Base-by-base conservation (phyloP, 305 asterid genomes). In the Ilex paraguariensis region DNA sequence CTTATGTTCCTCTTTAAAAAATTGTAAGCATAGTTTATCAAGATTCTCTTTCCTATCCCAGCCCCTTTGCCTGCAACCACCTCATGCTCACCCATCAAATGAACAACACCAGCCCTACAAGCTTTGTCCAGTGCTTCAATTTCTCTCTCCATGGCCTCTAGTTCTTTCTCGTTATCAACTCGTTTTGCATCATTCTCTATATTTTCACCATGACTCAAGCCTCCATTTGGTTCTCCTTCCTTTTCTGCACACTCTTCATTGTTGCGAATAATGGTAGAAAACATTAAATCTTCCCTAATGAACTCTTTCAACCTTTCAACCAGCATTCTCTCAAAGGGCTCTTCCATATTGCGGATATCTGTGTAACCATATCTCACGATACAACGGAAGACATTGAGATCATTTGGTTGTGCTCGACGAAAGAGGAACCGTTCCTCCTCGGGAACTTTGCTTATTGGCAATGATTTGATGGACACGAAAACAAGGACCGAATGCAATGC, bases 351-450 rank as follows among this genome's bases (percentile, higher is more conserved):
- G 1, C 77, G 72, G 10, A 55, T 75, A 13, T 85, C 95, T 8
- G 68, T 78, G 71, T 87, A 87, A 0, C 96, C 96, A 5, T 83
- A 85, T 8, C 93, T 75, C 8, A 84, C 87, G 10, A 82, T 88
- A 54, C 96, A 88, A 0, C 88, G 79, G 42, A 66, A 52, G 13
- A 88, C 79, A 0, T 68, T 65, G 1, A 79, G 66, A 5, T 82
- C 79, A 30, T 57, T 32, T 0, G 91, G 89, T 9, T 73, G 57
- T 3, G 84, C 95, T 45, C 81, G 62, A 0, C 87, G 80, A 21
- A 86, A 86, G 3, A 85, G 70, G 59, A 86, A 86, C 64, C 95
- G 39, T 49, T 86, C 96, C 7, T 77, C 92, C 0, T 52, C 9
- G 0, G 88, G 78, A 3, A 88, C 88, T 67, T 68, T 84, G 62